phyloP scores from a whole-genome alignment of 352 stramenopile genomes.

The Phytophthora fragariaefolia region DNA sequence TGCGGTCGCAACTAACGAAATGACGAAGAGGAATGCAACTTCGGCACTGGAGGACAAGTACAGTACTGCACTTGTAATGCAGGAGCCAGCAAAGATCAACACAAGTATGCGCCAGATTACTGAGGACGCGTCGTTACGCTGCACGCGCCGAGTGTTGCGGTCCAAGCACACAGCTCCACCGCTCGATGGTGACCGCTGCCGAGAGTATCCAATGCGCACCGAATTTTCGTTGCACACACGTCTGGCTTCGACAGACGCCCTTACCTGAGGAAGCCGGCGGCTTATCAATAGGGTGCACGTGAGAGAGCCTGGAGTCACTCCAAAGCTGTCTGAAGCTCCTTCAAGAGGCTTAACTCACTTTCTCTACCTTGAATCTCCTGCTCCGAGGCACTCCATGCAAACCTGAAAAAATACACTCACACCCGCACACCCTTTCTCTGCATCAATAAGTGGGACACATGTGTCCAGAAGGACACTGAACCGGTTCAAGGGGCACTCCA shows the following conservation, averaged over 20 bases:
- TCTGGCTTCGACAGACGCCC: background rate
- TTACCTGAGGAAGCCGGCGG: no score
- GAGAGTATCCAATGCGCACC: background rate
- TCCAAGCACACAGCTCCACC: background rate
- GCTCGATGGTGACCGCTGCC: background rate
- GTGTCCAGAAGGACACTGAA: slow-evolving; percentile 22
- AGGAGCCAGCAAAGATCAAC: background rate
- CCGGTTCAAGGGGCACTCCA: background rate
- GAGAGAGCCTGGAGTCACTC: background rate
- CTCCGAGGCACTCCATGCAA: no score
- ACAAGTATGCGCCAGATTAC: background rate
- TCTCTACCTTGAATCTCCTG: no score
- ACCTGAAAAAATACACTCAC: no score
- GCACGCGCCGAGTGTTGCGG: background rate
- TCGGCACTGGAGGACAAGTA: background rate
- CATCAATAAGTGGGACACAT: slow-evolving; percentile 4
- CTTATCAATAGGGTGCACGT: no score
- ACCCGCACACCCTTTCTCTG: slow-evolving; percentile 1
- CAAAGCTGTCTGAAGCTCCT: background rate
- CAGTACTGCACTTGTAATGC: slow-evolving; percentile 1
- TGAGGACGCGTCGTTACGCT: background rate
- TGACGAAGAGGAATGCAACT: slow-evolving; percentile 1
- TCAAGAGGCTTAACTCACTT: no score
- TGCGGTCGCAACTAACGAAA: slow-evolving; percentile 4
- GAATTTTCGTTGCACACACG: background rate